Percentiles rank a stretch among this genome's conserved stretches.
Conservation (phyloP, 2,329 filamentous ascomycete genomes). For the Sporothrix variecibatus region DNA sequence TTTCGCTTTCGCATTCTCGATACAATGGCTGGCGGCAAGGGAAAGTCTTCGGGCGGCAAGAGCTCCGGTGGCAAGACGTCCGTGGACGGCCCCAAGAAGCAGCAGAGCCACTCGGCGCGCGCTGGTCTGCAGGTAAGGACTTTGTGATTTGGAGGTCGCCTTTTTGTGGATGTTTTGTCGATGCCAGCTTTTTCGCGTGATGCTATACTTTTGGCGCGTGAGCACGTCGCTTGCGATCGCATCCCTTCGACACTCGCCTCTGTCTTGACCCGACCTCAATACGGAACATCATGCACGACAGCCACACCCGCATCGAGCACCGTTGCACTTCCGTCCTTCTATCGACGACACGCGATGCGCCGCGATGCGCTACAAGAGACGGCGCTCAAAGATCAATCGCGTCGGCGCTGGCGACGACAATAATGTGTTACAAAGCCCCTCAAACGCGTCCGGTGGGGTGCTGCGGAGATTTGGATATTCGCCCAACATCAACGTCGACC, state of each 20-base stretch:
- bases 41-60: conserved; percentile 89
- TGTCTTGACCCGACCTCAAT: background rate
- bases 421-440: background rate
- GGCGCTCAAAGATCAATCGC: background rate
- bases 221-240: background rate
- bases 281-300: background rate
- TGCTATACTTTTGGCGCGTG: background rate
- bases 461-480: background rate
- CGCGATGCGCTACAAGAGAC: background rate
- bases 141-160: conserved; percentile 32
- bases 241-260: background rate
- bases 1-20: conserved; percentile 33
- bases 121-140: conserved; percentile 86
- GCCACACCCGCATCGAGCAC: background rate
- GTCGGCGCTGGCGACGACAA: background rate
- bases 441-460: too few species aligned
- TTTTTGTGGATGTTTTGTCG: background rate
- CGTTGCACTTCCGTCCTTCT: too few species aligned
- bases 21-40: conserved; percentile 81
- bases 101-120: conserved; percentile 93
- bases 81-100: conserved; percentile 74
- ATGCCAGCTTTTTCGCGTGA: conserved; percentile 30
- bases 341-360: background rate
- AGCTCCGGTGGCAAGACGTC: conserved; percentile 75
- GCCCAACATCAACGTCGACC: background rate